Evolutionary conservation across 164 flowering plant genomes (phyloP).

Genomic region (Vitis amurensis): DNA sequence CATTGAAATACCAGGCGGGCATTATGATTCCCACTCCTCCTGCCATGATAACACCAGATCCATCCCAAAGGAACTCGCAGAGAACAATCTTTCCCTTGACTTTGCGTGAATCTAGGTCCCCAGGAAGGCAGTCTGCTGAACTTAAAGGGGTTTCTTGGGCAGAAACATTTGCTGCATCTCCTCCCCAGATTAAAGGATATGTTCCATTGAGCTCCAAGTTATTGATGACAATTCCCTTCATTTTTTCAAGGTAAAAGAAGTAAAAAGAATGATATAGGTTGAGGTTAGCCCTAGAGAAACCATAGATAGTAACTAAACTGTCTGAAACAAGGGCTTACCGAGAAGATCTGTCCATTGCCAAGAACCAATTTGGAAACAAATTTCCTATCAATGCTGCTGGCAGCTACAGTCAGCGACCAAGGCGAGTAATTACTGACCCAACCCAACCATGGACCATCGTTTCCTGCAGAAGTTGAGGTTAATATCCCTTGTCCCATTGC

Average conservation of each 20-base stretch:
- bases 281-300: constrained; percentile 1
- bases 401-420: constrained; percentile 20
- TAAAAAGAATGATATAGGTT: background rate
- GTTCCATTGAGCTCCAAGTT: constrained; percentile 15
- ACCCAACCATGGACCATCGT: constrained; percentile 1
- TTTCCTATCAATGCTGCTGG: constrained; percentile 20
- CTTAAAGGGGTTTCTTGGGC: background rate
- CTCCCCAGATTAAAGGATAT: constrained; percentile 20
- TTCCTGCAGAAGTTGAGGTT: constrained; percentile 20
- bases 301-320: background rate
- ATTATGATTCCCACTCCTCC: background rate
- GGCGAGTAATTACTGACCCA: constrained; percentile 1
- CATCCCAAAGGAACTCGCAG: too few species aligned
- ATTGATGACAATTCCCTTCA: constrained; percentile 1
- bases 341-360: constrained; percentile 10
- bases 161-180: constrained; percentile 13
- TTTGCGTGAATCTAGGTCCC: constrained; percentile 9
- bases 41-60: background rate
- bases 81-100: background rate
- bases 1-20: background rate
- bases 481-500: constrained; percentile 23
- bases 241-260: too few species aligned
- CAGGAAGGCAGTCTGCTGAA: constrained; percentile 3
- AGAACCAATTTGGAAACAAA: constrained; percentile 15
- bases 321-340: background rate